phyloP scores from a whole-genome alignment of 257 asterid species.

The Ocimum tenuiflorum region DNA sequence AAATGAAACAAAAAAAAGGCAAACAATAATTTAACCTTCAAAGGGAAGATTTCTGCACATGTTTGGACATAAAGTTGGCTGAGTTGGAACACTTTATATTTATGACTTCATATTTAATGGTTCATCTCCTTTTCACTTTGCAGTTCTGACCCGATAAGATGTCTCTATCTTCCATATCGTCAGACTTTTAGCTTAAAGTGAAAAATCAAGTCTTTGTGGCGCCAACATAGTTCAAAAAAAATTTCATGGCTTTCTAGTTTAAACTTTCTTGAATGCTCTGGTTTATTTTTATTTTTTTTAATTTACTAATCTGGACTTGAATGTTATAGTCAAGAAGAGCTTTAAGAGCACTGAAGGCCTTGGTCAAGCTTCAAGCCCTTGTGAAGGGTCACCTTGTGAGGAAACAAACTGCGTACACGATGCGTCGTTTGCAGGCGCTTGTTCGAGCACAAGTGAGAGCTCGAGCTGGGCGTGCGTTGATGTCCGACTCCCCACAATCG shows the following conservation, averaged over 20 bases:
- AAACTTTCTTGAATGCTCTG: background rate
- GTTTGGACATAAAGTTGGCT: slow-evolving; percentile 21
- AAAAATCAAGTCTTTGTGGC: slow-evolving; percentile 28
- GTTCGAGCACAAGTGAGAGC: slow-evolving; percentile 61
- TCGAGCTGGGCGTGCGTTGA: slow-evolving; percentile 37
- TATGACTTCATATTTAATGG: slow-evolving; percentile 9
- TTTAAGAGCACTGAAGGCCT: slow-evolving; percentile 66
- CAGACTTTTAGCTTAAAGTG: slow-evolving; percentile 28
- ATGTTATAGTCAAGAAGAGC: slow-evolving; percentile 71
- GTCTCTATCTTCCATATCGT: slow-evolving; percentile 31
- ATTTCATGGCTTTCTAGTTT: background rate
- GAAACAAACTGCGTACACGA: slow-evolving; percentile 49
- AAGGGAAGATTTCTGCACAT: slow-evolving; percentile 16
- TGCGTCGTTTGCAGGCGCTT: slow-evolving; percentile 53
- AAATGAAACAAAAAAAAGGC: slow-evolving; percentile 1
- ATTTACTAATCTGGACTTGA: background rate
- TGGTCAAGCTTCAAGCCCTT: slow-evolving; percentile 87
- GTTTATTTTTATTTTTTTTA: background rate
- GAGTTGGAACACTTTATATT: slow-evolving; percentile 17
- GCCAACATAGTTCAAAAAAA: slow-evolving; percentile 29
- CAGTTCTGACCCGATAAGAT: slow-evolving; percentile 24
- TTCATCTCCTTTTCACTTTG: slow-evolving; percentile 29
- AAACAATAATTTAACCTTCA: slow-evolving; percentile 13
- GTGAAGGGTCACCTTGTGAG: slow-evolving; percentile 75
- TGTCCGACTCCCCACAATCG: slow-evolving; percentile 52